These are phyloP conservation scores for Tylopilus sp. DNA, from an alignment of 768 basidiomycete species.

Conservation along the genomic window DNA sequence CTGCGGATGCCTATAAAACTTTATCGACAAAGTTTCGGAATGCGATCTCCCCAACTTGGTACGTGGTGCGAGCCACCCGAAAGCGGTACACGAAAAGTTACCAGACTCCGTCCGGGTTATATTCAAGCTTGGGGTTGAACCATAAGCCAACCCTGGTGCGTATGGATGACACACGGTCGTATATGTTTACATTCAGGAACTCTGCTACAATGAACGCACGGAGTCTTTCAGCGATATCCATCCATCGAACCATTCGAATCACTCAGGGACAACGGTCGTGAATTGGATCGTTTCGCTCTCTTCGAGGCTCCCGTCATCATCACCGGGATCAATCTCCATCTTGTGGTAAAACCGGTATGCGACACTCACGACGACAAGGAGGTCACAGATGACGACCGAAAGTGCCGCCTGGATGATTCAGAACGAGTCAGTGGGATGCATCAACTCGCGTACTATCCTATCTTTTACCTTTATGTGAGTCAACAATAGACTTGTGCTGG, in stretches of 20 bases:
- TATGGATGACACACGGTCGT: not conserved
- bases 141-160: not conserved
- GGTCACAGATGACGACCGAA: conserved; percentile 18
- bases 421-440: not conserved
- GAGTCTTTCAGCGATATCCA: not conserved
- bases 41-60: no score
- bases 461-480: conserved; percentile 18
- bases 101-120: no score
- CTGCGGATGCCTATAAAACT: no score
- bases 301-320: not conserved
- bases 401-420: conserved; percentile 13
- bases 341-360: conserved; percentile 12
- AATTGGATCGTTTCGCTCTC: not conserved
- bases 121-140: no score
- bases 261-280: not conserved
- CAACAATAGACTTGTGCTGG: conserved; percentile 3
- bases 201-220: not conserved
- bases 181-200: not conserved
- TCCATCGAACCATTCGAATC: not conserved
- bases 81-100: no score
- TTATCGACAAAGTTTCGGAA: no score
- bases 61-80: no score
- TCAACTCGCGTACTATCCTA: not conserved
- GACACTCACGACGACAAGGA: conserved; percentile 19
- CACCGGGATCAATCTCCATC: not conserved